Evolutionary conservation across 2,329 filamentous ascomycete species (phyloP).

Genomic region (Orbilia quercus): DNA sequence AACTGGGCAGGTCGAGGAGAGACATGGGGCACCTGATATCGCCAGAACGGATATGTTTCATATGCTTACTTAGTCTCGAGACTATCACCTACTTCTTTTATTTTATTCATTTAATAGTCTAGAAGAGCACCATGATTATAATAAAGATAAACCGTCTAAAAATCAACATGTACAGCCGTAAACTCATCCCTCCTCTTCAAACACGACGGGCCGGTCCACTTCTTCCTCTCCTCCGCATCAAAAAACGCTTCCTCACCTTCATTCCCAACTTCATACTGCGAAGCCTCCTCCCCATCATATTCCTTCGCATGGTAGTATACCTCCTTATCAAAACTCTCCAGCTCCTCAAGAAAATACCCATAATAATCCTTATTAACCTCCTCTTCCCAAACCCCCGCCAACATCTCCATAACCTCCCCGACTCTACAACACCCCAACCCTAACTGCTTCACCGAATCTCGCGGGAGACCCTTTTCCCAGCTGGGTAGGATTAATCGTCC

Average conservation of each 20-base stretch:
- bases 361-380: conserved; percentile 14
- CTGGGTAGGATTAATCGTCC: conserved; percentile 35
- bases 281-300: neutral
- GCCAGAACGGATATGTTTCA: neutral
- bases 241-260: neutral
- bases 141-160: neutral
- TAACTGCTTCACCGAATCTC: neutral
- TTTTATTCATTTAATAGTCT: too few species aligned
- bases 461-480: neutral
- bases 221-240: conserved; percentile 9
- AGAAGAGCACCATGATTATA: too few species aligned
- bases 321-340: neutral
- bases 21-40: neutral
- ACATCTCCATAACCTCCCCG: conserved; percentile 20
- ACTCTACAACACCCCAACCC: conserved; percentile 10
- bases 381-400: conserved; percentile 40
- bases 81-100: too few species aligned
- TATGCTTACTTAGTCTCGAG: too few species aligned
- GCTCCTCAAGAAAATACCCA: conserved; percentile 6
- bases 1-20: neutral
- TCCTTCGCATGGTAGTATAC: neutral
- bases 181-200: conserved; percentile 37
- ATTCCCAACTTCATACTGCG: neutral
- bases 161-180: neutral
- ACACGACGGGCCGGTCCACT: conserved; percentile 30